phyloP scores from a whole-genome alignment of 192 early-diverging fungal genomes.

The Chytriomyces sp. region DNA sequence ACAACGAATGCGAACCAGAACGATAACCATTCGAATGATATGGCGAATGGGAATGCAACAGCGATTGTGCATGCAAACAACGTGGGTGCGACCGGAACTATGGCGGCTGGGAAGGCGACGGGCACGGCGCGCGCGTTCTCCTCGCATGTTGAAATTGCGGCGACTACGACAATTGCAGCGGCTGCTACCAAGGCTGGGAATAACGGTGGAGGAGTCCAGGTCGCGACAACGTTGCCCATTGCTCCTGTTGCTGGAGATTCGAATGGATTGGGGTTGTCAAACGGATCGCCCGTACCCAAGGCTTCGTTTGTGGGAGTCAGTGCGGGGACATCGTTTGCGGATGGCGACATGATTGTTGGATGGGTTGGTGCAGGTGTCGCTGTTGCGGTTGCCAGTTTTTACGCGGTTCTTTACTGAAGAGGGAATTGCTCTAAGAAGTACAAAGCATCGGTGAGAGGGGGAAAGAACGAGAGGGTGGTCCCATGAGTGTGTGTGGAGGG shows the following conservation, averaged over 20 bases:
- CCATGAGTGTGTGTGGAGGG: background rate
- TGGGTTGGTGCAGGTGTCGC: background rate
- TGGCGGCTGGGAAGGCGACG: background rate
- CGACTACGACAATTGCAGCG: background rate
- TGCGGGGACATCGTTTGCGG: background rate
- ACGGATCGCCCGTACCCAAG: constrained; percentile 5
- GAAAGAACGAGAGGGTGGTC: background rate
- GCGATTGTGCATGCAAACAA: too few species aligned
- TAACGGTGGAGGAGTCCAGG: background rate
- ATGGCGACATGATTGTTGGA: background rate
- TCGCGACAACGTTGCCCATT: background rate
- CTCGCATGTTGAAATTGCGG: too few species aligned
- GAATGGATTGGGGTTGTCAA: background rate
- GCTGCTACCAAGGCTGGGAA: background rate
- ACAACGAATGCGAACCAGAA: background rate
- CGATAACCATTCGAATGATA: too few species aligned
- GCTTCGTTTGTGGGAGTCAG: background rate
- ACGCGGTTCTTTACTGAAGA: background rate
- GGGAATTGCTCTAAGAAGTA: background rate
- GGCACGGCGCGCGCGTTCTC: too few species aligned
- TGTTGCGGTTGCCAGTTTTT: background rate
- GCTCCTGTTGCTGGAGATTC: background rate
- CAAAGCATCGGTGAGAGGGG: background rate
- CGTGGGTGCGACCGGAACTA: background rate
- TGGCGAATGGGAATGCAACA: too few species aligned